A percentile compares a stretch with the other conserved stretches of the same genome.
phyloP scores from a whole-genome alignment of 495 filamentous ascomycete genomes.

The Podospora sp. region DNA sequence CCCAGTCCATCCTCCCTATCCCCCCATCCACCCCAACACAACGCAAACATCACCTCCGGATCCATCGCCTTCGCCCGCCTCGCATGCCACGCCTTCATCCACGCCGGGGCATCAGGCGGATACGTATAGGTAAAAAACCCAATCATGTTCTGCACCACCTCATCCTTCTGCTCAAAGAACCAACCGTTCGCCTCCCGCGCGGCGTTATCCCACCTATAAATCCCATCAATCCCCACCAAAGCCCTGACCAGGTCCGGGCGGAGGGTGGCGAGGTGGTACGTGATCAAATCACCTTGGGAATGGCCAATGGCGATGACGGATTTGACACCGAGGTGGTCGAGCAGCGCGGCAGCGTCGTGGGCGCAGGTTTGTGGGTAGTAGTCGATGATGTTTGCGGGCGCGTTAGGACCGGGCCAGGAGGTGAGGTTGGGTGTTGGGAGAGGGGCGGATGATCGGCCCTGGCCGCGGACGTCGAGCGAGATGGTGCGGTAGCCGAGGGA shows the following conservation, averaged over 20 bases:
- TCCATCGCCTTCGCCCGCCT: conserved; percentile 13
- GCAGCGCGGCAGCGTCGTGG: conserved; percentile 11
- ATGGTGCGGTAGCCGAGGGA: conserved; percentile 60
- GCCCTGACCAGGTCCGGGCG: conserved; percentile 12
- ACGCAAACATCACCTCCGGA: conserved; percentile 1
- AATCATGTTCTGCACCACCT: conserved; percentile 1
- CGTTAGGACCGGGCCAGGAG: conserved; percentile 12
- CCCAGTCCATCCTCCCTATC: conserved; percentile 4
- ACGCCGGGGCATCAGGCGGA: conserved; percentile 7
- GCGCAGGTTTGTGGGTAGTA: conserved; percentile 20
- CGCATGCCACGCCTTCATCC: conserved; percentile 15
- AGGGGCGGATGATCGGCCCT: conserved; percentile 64
- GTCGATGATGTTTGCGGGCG: conserved; percentile 4
- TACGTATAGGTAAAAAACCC: conserved; percentile 5
- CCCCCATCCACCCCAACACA: conserved; percentile 12
- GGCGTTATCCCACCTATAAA: conserved; percentile 11
- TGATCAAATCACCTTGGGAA: conserved; percentile 11
- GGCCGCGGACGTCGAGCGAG: conserved; percentile 57
- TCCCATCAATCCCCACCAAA: conserved; percentile 5
- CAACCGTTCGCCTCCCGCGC: conserved; percentile 4
- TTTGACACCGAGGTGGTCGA: conserved; percentile 1
- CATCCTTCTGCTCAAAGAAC: neutral
- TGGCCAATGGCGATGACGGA: conserved; percentile 9
- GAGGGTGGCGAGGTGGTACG: neutral
- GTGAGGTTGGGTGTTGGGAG: conserved; percentile 4